Evolutionary conservation across 306 rosid species (phyloP).

Genomic region (Cicer arietinum): DNA sequence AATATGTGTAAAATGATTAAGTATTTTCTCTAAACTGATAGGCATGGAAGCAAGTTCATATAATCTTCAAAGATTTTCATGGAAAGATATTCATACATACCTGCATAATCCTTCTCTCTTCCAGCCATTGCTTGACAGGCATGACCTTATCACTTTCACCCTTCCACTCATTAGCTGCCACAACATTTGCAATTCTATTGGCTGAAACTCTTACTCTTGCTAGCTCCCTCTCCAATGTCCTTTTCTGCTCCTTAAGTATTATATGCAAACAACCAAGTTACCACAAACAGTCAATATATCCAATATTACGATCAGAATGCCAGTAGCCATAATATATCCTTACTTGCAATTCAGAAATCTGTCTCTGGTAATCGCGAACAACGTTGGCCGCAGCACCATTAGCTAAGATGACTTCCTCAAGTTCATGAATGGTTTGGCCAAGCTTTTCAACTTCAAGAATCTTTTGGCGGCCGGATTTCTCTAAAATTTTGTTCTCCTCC

Average conservation of each 20-base stretch:
- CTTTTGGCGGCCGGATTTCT: conserved; percentile 81
- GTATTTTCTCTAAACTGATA: too few relatives aligned
- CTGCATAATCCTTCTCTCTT: conserved; percentile 85
- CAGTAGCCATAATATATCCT: conserved; percentile 28
- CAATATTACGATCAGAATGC: conserved; percentile 21
- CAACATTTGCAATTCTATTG: conserved; percentile 77
- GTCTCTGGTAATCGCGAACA: conserved; percentile 72
- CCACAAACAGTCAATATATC: not conserved
- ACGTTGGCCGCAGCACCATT: conserved; percentile 76
- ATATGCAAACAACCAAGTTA: conserved; percentile 35
- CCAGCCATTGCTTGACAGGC: conserved; percentile 95
- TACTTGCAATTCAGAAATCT: conserved; percentile 67
- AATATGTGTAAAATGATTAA: too few relatives aligned
- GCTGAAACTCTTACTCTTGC: conserved; percentile 82
- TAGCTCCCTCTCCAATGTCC: conserved; percentile 83
- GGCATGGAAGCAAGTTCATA: conserved; percentile 6
- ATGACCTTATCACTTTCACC: conserved; percentile 88
- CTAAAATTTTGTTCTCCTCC: conserved; percentile 88
- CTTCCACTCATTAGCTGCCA: conserved; percentile 94
- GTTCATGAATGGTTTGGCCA: conserved; percentile 78
- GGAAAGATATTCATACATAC: conserved; percentile 47
- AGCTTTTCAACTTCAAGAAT: conserved; percentile 88
- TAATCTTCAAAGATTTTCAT: not conserved
- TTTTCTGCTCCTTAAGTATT: conserved; percentile 75
- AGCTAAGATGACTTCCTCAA: conserved; percentile 79